Evolutionary conservation across 2,329 filamentous ascomycete genomes (phyloP), one percentile per base, ranked within the genome.

Genomic region (Monilinia fructicola): DNA sequence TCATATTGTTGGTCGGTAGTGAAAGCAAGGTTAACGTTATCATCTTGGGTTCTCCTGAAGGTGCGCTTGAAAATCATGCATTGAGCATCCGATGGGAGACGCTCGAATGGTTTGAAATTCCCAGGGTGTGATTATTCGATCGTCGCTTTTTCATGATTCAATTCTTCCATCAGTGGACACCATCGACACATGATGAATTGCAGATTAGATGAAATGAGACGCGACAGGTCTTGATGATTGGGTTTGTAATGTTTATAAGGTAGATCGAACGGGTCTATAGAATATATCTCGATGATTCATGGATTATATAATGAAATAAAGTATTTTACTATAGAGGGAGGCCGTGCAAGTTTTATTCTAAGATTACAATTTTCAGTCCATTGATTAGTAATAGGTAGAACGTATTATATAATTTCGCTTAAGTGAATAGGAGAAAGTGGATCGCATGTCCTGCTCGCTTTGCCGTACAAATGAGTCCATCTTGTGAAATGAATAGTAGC

Each of bases 391-490:
- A 9, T 14, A n/a, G 26, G 18, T 46, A 21, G 5, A 12, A 6
- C 6, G 7, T 1, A 31, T 11, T 46, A 18, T 10, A 46, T 26
- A 5, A 10, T 14, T 35, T 59, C 26, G 55, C 26, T 31, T 46
- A 59, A 16, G 4, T 4, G 1, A 46, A 46, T 23, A 59, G 55
- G 18, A 35, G 18, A 7, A 58, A 31, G 4, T 31, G 1, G 6
- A n/a, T 2, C 0, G 12, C 3, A 31, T 2, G 10, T 11, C 6
- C 10, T 28, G 12, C 3, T 14, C 1, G 18, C 18, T 18, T 18
- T 44, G 42, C 3, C 18, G 11, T 44, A 44, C 18, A 44, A 16
- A 6, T 18, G 6, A 16, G 5, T 44, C 18, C 4, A 44, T 12
- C 3, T 18, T 44, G 18, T 44, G 40, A 42, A 16, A 18, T 14